Base-by-base conservation (phyloP, 768 basidiomycete genomes). In the Agaricus blazei region DNA sequence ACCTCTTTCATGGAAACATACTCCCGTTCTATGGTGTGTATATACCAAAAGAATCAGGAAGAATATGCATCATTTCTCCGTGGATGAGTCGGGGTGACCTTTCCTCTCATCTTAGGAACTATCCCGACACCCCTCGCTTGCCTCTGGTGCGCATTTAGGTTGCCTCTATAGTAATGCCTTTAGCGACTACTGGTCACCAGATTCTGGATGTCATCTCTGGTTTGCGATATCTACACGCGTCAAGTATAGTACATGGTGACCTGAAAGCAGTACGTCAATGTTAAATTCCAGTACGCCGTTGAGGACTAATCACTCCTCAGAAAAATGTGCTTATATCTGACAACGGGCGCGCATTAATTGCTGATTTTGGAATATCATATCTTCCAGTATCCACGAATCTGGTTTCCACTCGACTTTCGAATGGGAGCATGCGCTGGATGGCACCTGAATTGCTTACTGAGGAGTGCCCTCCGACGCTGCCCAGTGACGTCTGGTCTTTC, bases 21-120 rank as follows among this genome's bases (percentile, higher is more conserved):
- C 54, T 74, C 28, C 72, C 70, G 2, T 57, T 74, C 26, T 67
- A 68, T 59, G 72, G 72, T 3, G 47, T 70, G 14, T 74, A 62
- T 41, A 53, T 59, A 9, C 44, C 58, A 27, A 45, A 38, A 4
- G 50, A 12, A 1, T 19, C 28, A 11, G n/a, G n/a, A 36, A 27
- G 43, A 24, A 52, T 59, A 0, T 61, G 54, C 23, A 41, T 66
- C 3, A 48, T 65, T 7, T 64, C 63, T 9, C 63, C 63, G 2
- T 66, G 60, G 60, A 62, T 60, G 43, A 44, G 44, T 6, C 58
- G 64, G 34, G 65, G 63, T 4, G 64, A 53, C 31, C 50, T 64
- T 29, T n/a, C 31, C 7, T 52, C 62, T 8, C 63, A 56, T 44
- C 41, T 66, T 36, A 26, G 56, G 3, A n/a, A 56, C 4, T 38